Conservation (phyloP, 176 grass and related monocot genomes). For the Urochloa ruziziensis region DNA sequence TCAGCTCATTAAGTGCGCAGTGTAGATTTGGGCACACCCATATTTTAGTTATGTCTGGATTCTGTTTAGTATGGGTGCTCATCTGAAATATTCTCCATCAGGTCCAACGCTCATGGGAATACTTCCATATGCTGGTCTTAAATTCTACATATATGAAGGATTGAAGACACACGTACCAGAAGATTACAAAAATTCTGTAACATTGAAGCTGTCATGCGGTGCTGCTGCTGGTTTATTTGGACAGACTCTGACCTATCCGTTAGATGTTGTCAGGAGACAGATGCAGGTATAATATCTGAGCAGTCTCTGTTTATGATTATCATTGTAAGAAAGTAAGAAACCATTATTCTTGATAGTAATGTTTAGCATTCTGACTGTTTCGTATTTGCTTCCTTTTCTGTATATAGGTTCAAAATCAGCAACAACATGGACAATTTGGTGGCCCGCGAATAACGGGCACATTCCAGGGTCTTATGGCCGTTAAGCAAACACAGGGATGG, state of each 20-base stretch:
- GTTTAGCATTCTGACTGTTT: not conserved
- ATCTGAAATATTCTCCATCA: constrained; percentile 39
- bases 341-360: not conserved
- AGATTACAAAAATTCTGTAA: constrained; percentile 82
- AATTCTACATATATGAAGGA: constrained; percentile 99
- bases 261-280: constrained; percentile 98
- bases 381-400: not conserved
- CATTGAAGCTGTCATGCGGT: constrained; percentile 75
- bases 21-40: not conserved
- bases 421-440: constrained; percentile 37
- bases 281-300: constrained; percentile 62
- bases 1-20: not conserved
- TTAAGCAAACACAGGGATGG: constrained; percentile 66
- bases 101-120: constrained; percentile 87
- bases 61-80: not conserved
- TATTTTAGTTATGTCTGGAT: not conserved
- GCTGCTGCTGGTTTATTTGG: constrained; percentile 98
- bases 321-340: not conserved
- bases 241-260: constrained; percentile 91
- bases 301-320: not conserved
- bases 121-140: constrained; percentile 98
- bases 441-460: constrained; percentile 54
- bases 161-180: constrained; percentile 80
- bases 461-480: constrained; percentile 54
- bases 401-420: constrained; percentile 62